Conservation (phyloP, 2,329 filamentous ascomycete species). For the Pyricularia pennisetigena region DNA sequence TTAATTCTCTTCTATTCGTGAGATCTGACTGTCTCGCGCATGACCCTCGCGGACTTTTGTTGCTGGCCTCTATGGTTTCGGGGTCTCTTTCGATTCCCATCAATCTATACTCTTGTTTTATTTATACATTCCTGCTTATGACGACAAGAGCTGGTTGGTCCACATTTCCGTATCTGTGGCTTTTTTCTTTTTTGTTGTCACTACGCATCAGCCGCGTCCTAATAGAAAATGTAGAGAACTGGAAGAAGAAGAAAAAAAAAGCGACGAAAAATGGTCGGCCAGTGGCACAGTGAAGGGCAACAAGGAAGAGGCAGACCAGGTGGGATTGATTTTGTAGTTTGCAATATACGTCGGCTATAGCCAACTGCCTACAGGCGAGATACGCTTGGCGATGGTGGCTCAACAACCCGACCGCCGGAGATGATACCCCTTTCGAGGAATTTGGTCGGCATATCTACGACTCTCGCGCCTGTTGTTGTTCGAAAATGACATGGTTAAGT, state of each 20-base stretch:
- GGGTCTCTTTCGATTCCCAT: background rate
- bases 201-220: background rate
- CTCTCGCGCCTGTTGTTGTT: background rate
- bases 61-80: background rate
- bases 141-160: background rate
- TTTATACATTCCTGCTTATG: background rate
- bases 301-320: background rate
- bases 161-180: background rate
- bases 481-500: background rate
- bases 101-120: background rate
- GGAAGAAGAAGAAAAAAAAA: too few species aligned
- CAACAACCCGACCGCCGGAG: background rate
- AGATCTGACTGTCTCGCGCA: background rate
- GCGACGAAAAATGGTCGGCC: background rate
- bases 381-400: background rate
- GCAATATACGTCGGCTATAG: too few species aligned
- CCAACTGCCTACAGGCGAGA: background rate
- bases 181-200: too few species aligned
- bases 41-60: background rate
- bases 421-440: background rate
- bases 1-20: background rate
- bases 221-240: too few species aligned
- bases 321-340: too few species aligned
- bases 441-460: constrained; percentile 1
- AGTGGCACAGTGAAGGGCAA: background rate